Evolutionary conservation across 805 yeast species (phyloP).

Genomic region (Kazachstania viticola): DNA sequence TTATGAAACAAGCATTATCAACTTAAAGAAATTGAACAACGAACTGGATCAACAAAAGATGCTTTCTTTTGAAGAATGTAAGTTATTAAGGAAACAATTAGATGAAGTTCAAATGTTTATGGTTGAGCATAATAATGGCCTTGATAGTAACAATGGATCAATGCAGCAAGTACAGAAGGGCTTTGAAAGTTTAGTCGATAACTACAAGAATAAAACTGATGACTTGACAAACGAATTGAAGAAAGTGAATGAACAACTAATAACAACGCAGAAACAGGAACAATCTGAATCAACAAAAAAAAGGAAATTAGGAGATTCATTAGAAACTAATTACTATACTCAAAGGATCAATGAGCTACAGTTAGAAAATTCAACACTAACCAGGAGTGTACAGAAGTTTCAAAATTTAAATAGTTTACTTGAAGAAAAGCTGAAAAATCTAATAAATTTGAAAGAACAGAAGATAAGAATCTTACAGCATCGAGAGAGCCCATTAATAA

Average conservation of each 20-base stretch:
- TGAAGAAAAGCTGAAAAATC: slow-evolving; percentile 28
- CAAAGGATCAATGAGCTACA: slow-evolving; percentile 28
- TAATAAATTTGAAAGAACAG: slow-evolving; percentile 27
- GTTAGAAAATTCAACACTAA: slow-evolving; percentile 31
- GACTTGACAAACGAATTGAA: slow-evolving; percentile 31
- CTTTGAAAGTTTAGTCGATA: slow-evolving; percentile 35
- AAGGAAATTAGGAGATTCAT: slow-evolving; percentile 20
- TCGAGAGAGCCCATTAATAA: slow-evolving; percentile 50
- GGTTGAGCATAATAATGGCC: slow-evolving; percentile 6
- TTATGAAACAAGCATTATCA: slow-evolving; percentile 18
- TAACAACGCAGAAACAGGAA: slow-evolving; percentile 7
- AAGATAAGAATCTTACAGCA: slow-evolving; percentile 47
- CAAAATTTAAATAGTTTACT: slow-evolving; percentile 29
- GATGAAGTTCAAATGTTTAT: slow-evolving; percentile 31
- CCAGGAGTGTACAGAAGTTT: slow-evolving; percentile 28
- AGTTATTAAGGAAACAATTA: slow-evolving; percentile 44
- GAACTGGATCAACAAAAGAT: slow-evolving; percentile 41
- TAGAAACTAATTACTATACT: slow-evolving; percentile 17
- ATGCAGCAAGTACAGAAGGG: slow-evolving; percentile 7
- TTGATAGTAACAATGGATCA: slow-evolving; percentile 9
- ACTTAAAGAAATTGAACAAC: slow-evolving; percentile 25
- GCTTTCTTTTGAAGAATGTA: slow-evolving; percentile 47
- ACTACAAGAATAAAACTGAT: slow-evolving; percentile 41
- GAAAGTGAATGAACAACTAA: slow-evolving; percentile 21
- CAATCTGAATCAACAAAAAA: slow-evolving; percentile 13